A percentile compares a stretch with the other conserved stretches of the same genome.
phyloP scores from a whole-genome alignment of 139 green algal genomes.

The Zygnema cylindricum region DNA sequence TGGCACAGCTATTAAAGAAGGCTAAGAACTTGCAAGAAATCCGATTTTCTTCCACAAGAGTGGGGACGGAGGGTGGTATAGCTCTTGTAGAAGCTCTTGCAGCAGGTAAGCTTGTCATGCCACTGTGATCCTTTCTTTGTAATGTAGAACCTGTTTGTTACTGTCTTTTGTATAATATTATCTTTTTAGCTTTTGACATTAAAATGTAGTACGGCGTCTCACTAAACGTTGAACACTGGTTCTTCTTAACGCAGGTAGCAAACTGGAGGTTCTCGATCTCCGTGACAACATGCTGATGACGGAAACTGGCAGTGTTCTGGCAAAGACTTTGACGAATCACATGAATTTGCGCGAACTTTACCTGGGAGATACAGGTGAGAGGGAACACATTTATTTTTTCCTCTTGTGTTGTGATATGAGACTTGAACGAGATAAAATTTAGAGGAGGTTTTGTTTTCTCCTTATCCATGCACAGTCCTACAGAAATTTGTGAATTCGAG shows the following conservation, averaged over 20 bases:
- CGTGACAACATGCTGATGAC: constrained; percentile 53
- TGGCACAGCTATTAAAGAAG: constrained; percentile 74
- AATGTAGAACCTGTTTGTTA: too few relatives aligned
- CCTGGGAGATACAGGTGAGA: constrained; percentile 33
- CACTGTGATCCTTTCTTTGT: not conserved
- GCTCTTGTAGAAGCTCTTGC: constrained; percentile 55
- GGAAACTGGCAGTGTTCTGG: constrained; percentile 29
- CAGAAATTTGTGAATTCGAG: too few relatives aligned
- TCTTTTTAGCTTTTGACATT: constrained; percentile 2
- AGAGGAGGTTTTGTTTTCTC: too few relatives aligned
- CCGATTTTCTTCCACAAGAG: constrained; percentile 79
- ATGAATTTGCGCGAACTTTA: constrained; percentile 37
- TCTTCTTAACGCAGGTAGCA: constrained; percentile 34
- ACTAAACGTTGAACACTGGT: not conserved
- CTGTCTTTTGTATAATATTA: not conserved
- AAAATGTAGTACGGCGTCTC: not conserved
- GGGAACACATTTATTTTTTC: not conserved
- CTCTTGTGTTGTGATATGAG: not conserved
- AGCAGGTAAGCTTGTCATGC: not conserved
- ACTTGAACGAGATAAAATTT: too few relatives aligned
- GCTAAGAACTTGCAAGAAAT: constrained; percentile 84
- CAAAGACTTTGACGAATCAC: constrained; percentile 5
- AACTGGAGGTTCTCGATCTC: constrained; percentile 37
- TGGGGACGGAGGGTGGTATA: constrained; percentile 53
- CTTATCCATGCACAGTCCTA: too few relatives aligned